Percentiles rank a stretch among this genome's conserved stretches.
These are phyloP conservation scores for Mucor velutinosus DNA, from an alignment of 371 early-diverging fungal species.

Conservation along the genomic window DNA sequence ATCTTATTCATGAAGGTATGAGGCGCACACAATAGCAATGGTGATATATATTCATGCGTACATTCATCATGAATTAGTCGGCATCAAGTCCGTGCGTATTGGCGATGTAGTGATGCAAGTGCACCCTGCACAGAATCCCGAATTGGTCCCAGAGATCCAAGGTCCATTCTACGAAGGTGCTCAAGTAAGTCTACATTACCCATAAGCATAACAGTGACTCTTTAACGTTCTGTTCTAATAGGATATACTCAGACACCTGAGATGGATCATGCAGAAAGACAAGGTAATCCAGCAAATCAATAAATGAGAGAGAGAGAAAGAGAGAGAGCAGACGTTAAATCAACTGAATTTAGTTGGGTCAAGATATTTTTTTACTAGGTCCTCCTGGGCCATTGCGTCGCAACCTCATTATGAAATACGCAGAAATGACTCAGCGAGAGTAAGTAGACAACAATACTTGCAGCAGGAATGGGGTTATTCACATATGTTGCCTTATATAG, in stretches of 20 bases:
- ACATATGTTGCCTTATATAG: constrained; percentile 19
- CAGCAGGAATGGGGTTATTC: not conserved
- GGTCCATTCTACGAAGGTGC: constrained; percentile 68
- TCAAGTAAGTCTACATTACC: constrained; percentile 62
- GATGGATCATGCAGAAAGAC: constrained; percentile 49
- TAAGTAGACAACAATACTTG: not conserved
- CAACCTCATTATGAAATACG: constrained; percentile 72
- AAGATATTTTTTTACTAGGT: constrained; percentile 86
- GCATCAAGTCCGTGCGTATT: constrained; percentile 52
- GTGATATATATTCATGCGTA: not conserved
- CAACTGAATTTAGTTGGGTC: constrained; percentile 61
- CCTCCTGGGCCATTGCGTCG: constrained; percentile 79
- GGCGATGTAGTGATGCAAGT: constrained; percentile 70
- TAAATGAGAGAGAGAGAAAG: not conserved
- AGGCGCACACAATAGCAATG: not conserved
- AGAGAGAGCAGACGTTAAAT: not conserved
- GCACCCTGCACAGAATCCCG: constrained; percentile 55
- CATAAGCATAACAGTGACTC: not conserved
- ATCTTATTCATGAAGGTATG: constrained; percentile 41
- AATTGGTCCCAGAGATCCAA: constrained; percentile 66
- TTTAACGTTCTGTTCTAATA: constrained; percentile 35
- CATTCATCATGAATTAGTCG: constrained; percentile 20
- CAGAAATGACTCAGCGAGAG: constrained; percentile 68
- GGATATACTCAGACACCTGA: constrained; percentile 73
- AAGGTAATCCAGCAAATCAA: not conserved